Percentiles rank a stretch among this genome's conserved stretches.
These are phyloP conservation scores for Leccinum fibrillosum DNA, from an alignment of 768 basidiomycete species.

Conservation along the genomic window DNA sequence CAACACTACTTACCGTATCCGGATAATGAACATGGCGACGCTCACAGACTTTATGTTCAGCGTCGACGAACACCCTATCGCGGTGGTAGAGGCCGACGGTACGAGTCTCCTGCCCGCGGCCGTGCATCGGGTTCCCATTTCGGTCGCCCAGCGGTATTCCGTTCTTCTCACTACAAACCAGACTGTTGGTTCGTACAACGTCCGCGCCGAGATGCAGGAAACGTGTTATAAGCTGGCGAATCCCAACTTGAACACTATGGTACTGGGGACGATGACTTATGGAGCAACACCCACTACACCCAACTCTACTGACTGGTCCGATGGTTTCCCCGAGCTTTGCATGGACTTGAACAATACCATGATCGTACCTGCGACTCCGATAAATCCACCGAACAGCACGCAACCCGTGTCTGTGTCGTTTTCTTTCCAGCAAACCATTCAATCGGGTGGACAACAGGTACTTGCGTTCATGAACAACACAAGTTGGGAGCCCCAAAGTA, in stretches of 20 bases:
- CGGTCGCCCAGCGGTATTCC: conserved; percentile 50
- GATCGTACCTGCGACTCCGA: conserved; percentile 24
- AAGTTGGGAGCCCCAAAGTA: conserved; percentile 23
- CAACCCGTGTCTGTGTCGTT: conserved; percentile 12
- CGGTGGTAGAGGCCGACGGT: conserved; percentile 49
- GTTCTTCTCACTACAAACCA: conserved; percentile 43
- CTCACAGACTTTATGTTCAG: conserved; percentile 46
- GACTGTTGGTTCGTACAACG: conserved; percentile 32
- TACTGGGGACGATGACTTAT: conserved; percentile 29
- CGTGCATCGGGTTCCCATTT: conserved; percentile 39
- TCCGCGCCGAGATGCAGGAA: conserved; percentile 38
- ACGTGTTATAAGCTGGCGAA: conserved; percentile 30
- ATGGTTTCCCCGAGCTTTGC: conserved; percentile 21
- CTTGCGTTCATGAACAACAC: conserved; percentile 28
- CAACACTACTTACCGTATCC: conserved; percentile 41
- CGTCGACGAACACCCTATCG: conserved; percentile 44
- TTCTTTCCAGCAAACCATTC: conserved; percentile 26
- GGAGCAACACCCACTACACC: conserved; percentile 25
- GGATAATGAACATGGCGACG: conserved; percentile 45
- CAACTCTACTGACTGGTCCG: conserved; percentile 27
- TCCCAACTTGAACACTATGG: conserved; percentile 26
- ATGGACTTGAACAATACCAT: conserved; percentile 28
- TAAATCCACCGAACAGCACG: conserved; percentile 30
- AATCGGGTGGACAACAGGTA: conserved; percentile 25
- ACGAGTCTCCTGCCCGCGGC: conserved; percentile 37